A percentile compares a stretch with the other conserved stretches of the same genome.
phyloP scores from a whole-genome alignment of 345 rosid genomes.

The Clarkia xantiana region DNA sequence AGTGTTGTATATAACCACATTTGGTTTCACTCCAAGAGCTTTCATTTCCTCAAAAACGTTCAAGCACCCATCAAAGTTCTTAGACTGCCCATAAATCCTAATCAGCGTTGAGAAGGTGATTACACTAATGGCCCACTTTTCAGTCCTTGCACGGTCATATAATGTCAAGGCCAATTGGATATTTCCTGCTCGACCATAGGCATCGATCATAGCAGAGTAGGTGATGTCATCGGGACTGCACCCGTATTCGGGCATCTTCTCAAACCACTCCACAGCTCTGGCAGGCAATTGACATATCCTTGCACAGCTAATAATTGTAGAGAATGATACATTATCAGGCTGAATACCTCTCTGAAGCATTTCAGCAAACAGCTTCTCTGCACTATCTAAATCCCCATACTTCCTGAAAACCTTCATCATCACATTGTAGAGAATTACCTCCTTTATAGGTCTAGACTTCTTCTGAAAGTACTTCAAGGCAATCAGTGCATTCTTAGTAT shows the following conservation, averaged over 20 bases:
- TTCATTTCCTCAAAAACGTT: constrained; percentile 91
- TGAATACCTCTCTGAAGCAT: constrained; percentile 56
- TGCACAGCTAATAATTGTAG: constrained; percentile 64
- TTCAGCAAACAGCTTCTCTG: constrained; percentile 60
- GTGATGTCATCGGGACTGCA: constrained; percentile 63
- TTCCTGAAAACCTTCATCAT: constrained; percentile 63
- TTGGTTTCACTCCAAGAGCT: constrained; percentile 63
- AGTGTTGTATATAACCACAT: constrained; percentile 49
- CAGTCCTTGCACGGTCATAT: constrained; percentile 84
- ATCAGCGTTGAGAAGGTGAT: constrained; percentile 61
- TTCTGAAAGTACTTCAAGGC: constrained; percentile 35
- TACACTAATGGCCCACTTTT: constrained; percentile 63
- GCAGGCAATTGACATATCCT: constrained; percentile 39
- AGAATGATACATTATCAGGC: constrained; percentile 66
- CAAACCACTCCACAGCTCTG: constrained; percentile 79
- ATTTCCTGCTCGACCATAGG: constrained; percentile 67
- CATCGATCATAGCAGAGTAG: constrained; percentile 59
- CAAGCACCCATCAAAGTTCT: constrained; percentile 83
- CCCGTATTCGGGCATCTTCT: constrained; percentile 59
- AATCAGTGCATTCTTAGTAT: constrained; percentile 43
- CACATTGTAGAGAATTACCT: constrained; percentile 67
- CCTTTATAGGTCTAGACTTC: constrained; percentile 28
- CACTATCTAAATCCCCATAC: constrained; percentile 38
- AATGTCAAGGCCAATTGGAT: constrained; percentile 61
- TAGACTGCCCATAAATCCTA: constrained; percentile 40